Conservation (phyloP, 2,329 filamentous ascomycete genomes). For the Amauroascus niger region DNA sequence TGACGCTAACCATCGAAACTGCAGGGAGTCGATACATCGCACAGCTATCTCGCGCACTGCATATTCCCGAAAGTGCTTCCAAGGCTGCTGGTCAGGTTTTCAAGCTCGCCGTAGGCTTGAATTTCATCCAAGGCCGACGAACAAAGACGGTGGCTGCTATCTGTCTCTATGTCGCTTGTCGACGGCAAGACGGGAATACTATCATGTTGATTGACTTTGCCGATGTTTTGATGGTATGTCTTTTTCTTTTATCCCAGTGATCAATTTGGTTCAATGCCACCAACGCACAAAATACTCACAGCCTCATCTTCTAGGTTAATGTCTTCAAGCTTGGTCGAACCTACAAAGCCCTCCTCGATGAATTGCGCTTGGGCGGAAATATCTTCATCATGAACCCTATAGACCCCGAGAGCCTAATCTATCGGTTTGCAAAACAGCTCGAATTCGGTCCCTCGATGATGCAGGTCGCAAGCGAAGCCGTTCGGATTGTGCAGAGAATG, state of each 20-base stretch:
- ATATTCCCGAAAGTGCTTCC: constrained; percentile 50
- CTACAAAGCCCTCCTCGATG: constrained; percentile 71
- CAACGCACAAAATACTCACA: no score
- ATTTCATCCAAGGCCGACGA: constrained; percentile 77
- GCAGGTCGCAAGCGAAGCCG: constrained; percentile 78
- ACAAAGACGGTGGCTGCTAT: constrained; percentile 81
- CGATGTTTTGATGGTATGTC: constrained; percentile 55
- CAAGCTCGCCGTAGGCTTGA: constrained; percentile 62
- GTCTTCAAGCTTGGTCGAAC: constrained; percentile 86
- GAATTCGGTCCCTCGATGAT: constrained; percentile 77
- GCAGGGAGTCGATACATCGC: constrained; percentile 37
- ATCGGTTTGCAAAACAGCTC: constrained; percentile 80
- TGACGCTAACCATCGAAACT: neutral
- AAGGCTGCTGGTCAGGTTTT: constrained; percentile 63
- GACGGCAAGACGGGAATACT: constrained; percentile 66
- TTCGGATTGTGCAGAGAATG: constrained; percentile 84
- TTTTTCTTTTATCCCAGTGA: neutral
- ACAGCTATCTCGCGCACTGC: constrained; percentile 34
- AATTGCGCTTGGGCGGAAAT: constrained; percentile 43
- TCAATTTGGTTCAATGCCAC: no score
- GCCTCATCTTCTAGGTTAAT: constrained; percentile 62
- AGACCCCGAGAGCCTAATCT: constrained; percentile 81
- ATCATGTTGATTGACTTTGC: constrained; percentile 94
- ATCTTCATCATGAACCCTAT: constrained; percentile 65
- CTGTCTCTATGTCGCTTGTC: constrained; percentile 79